Percentiles rank a stretch among this genome's conserved stretches.
phyloP scores from a whole-genome alignment of 2,329 filamentous ascomycete genomes.

The Diaporthe australafricana region DNA sequence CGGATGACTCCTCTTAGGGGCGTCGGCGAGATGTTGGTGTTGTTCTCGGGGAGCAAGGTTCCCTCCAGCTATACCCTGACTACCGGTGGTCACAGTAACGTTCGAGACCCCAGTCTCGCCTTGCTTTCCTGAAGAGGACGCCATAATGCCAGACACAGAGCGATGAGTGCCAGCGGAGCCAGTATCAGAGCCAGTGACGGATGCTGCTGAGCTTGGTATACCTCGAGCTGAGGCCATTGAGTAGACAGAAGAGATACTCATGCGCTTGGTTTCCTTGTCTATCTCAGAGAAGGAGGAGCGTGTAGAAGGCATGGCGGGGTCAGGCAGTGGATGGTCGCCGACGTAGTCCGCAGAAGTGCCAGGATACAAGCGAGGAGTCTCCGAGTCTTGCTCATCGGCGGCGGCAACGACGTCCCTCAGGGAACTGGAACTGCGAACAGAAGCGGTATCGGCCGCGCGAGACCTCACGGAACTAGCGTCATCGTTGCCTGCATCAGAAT shows the following conservation, averaged over 20 bases:
- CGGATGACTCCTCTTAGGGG: constrained; percentile 55
- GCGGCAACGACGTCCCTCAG: constrained; percentile 13
- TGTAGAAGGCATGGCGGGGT: constrained; percentile 57
- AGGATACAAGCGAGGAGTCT: constrained; percentile 59
- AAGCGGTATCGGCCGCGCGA: constrained; percentile 1
- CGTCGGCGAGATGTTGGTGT: constrained; percentile 56
- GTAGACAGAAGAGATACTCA: constrained; percentile 80
- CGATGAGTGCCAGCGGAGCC: constrained; percentile 51
- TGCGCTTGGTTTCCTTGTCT: constrained; percentile 69
- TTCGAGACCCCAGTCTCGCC: constrained; percentile 64
- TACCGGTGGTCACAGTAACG: constrained; percentile 63
- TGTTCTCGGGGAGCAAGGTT: constrained; percentile 60
- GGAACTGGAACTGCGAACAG: constrained; percentile 23
- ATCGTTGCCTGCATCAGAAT: constrained; percentile 55
- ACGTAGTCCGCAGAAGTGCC: constrained; percentile 45
- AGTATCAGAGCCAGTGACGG: constrained; percentile 65
- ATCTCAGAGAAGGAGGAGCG: constrained; percentile 62
- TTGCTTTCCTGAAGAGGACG: constrained; percentile 57
- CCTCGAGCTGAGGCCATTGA: constrained; percentile 73
- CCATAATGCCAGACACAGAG: constrained; percentile 59
- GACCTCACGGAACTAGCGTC: constrained; percentile 44
- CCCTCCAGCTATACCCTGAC: constrained; percentile 55
- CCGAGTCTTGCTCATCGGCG: constrained; percentile 54
- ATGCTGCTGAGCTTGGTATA: constrained; percentile 62
- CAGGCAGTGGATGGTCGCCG: constrained; percentile 55